Base-by-base conservation (phyloP, 768 basidiomycete genomes). In the Rhizopogon roseolus region DNA sequence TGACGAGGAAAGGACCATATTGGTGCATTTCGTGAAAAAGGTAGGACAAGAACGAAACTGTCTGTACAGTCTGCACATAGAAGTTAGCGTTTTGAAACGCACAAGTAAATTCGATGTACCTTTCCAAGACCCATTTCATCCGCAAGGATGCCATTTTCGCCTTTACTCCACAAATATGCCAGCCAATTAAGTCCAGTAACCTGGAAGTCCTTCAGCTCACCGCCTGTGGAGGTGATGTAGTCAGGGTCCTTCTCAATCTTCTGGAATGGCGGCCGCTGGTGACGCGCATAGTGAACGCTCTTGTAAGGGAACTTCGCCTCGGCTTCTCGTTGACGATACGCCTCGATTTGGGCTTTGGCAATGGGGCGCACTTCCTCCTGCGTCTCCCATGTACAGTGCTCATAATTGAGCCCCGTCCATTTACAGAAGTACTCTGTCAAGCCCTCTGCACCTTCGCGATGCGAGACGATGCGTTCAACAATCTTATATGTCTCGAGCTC, bases 61-160 rank as follows among this genome's bases (percentile, higher is more conserved):
- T 95, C 77, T 99, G 97, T 6, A 99, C 95, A 17, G 90, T 93
- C 89, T 93, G 56, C 2, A 37, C 10, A 40, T 39, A 57, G 14
- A 10, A 14, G 50, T 64, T 48, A 63, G 55, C n/a, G 54, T 17
- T 54, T 59, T 42, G 22, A 59, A 54, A n/a, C 43, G 43, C 36
- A 5, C 0, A 36, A 45, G 55, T 16, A 53, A 28, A 9, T n/a
- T 59, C 22, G 32, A 27, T 27, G 17, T 57, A 89, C 81, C 83
- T 99, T 99, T 51, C 97, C 97, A 25, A 99, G 87, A 67, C 97
- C 97, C 97, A 98, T 99, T 79, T 99, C 97, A 64, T 99, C 97
- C 1, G 97, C 97, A 36, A 99, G 74, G 55, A 99, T 97, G 17
- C 97, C 97, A 66, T 98, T 98, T 62, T 96, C 89, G 8, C 91